Evolutionary conservation across 1,284 basidiomycete species (phyloP).

Genomic region (Tausonia pullulans): DNA sequence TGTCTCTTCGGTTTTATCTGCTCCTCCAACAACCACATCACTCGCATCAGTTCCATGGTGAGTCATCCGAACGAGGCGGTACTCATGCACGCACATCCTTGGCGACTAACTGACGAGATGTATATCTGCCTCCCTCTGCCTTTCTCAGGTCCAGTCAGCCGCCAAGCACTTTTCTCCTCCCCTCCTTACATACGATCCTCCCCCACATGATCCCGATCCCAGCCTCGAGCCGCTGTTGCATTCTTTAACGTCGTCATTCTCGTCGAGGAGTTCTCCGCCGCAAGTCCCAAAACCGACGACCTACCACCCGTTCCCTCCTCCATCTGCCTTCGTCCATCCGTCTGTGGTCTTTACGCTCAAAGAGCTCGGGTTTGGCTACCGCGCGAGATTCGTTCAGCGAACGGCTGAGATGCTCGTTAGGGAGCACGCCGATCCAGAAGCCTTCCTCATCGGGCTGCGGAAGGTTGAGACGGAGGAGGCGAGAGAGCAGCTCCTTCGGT

Average conservation of each 20-base stretch:
- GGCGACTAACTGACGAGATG: too few relatives aligned
- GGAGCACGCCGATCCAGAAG: conserved; percentile 30
- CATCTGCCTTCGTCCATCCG: conserved; percentile 50
- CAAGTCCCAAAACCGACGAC: conserved; percentile 22
- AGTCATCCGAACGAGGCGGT: too few relatives aligned
- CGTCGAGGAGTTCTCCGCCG: conserved; percentile 6
- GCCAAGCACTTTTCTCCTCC: conserved; percentile 59
- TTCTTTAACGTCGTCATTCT: too few relatives aligned
- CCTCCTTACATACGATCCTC: conserved; percentile 31
- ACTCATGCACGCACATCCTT: too few relatives aligned
- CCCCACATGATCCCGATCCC: not conserved
- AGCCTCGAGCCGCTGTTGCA: too few relatives aligned
- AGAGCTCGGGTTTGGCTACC: conserved; percentile 85
- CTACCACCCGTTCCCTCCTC: conserved; percentile 80
- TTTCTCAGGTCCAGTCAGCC: conserved; percentile 40
- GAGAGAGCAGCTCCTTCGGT: conserved; percentile 60
- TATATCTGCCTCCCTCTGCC: too few relatives aligned
- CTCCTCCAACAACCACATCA: conserved; percentile 94
- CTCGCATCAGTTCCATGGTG: conserved; percentile 82
- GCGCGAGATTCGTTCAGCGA: conserved; percentile 76
- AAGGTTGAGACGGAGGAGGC: conserved; percentile 11
- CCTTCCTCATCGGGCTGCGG: conserved; percentile 19
- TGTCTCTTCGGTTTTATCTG: conserved; percentile 94
- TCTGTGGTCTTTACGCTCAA: conserved; percentile 53
- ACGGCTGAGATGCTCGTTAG: conserved; percentile 61